Evolutionary conservation across 2,329 filamentous ascomycete genomes (phyloP).

Genomic region (Fusarium sp.): DNA sequence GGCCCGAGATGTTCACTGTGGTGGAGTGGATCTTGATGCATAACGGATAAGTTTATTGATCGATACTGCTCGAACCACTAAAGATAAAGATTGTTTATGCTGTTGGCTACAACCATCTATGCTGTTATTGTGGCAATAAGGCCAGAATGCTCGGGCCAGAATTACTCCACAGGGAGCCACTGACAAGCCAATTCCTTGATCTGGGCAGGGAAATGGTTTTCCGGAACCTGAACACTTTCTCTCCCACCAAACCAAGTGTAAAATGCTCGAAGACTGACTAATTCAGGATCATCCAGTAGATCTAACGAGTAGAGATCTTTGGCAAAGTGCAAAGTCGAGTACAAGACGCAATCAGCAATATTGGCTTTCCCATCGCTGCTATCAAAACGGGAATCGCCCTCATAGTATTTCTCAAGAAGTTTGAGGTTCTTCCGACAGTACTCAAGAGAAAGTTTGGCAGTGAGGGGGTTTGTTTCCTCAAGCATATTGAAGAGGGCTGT

Average conservation of each 20-base stretch:
- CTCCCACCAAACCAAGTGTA: constrained; percentile 22
- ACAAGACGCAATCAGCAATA: constrained; percentile 36
- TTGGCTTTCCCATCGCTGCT: not conserved
- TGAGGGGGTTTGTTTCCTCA: constrained; percentile 1
- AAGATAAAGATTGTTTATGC: not conserved
- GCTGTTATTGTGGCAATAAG: accelerated
- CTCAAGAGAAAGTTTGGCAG: constrained; percentile 18
- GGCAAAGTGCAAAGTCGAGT: constrained; percentile 30
- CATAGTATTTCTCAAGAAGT: constrained; percentile 23
- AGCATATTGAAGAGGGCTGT: not conserved
- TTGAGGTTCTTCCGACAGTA: constrained; percentile 18
- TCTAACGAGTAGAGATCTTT: constrained; percentile 27
- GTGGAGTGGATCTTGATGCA: not conserved
- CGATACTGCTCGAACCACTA: not conserved
- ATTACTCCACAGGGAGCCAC: constrained; percentile 27
- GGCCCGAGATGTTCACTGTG: not conserved
- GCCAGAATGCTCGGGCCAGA: too few relatives aligned
- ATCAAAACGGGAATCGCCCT: not conserved
- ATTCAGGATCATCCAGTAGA: constrained; percentile 3
- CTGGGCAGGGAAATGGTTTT: constrained; percentile 15
- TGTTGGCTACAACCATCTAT: not conserved
- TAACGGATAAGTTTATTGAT: not conserved
- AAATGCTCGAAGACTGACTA: constrained; percentile 16
- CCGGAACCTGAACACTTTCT: constrained; percentile 17
- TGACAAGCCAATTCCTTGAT: constrained; percentile 23